Evolutionary conservation across 805 yeast species (phyloP).

Genomic region (Suhomyces sp.): DNA sequence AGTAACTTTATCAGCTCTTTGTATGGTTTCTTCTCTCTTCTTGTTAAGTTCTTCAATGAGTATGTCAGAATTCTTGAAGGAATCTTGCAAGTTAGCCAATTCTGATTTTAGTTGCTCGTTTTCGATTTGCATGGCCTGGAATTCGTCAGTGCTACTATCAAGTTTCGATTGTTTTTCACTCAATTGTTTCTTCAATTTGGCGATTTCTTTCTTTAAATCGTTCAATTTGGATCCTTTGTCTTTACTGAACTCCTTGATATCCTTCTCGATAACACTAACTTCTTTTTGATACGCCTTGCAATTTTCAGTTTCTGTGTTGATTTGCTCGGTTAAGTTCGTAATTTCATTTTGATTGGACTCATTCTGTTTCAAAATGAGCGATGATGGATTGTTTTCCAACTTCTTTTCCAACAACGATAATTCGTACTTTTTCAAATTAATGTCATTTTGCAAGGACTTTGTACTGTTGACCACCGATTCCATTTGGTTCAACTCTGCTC

Average conservation of each 20-base stretch:
- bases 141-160: constrained; percentile 49
- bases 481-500: constrained; percentile 41
- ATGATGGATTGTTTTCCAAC: constrained; percentile 54
- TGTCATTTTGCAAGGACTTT: constrained; percentile 54
- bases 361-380: constrained; percentile 52
- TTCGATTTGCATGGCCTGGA: constrained; percentile 66
- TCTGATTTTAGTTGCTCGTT: constrained; percentile 68
- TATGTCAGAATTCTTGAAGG: constrained; percentile 34
- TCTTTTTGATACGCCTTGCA: constrained; percentile 39
- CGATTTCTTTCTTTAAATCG: constrained; percentile 56
- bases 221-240: constrained; percentile 81
- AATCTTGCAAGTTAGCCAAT: constrained; percentile 43
- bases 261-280: constrained; percentile 59
- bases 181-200: constrained; percentile 31
- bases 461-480: constrained; percentile 49
- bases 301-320: constrained; percentile 34
- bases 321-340: constrained; percentile 34
- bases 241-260: constrained; percentile 74
- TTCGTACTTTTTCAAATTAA: constrained; percentile 59
- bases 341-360: constrained; percentile 49
- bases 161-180: constrained; percentile 40
- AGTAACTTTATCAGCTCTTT: constrained; percentile 24
- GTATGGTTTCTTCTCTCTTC: constrained; percentile 1
- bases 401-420: constrained; percentile 54
- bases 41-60: constrained; percentile 29